A percentile compares a stretch with the other conserved stretches of the same genome.
phyloP scores from a whole-genome alignment of 768 basidiomycete genomes.

The Hypsizygus marmoreus region DNA sequence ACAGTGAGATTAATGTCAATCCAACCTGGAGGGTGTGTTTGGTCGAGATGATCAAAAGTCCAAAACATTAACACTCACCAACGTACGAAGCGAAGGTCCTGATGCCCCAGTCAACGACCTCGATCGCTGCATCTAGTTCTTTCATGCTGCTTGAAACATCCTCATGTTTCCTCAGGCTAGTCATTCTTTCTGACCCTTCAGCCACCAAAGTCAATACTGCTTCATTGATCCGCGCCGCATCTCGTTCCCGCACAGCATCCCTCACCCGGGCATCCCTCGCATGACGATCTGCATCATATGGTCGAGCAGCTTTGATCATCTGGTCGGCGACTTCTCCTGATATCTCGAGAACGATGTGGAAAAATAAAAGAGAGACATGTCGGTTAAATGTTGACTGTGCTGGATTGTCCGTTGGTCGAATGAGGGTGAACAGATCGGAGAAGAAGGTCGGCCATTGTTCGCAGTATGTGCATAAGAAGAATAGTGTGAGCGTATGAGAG shows the following conservation, averaged over 20 bases:
- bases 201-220: slow-evolving; percentile 83
- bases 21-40: slow-evolving; percentile 66
- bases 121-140: slow-evolving; percentile 60
- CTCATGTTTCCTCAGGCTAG: slow-evolving; percentile 48
- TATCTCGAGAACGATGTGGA: slow-evolving; percentile 92
- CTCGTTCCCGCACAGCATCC: slow-evolving; percentile 87
- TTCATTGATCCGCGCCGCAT: slow-evolving; percentile 84
- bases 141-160: slow-evolving; percentile 42
- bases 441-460: slow-evolving; percentile 89
- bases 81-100: slow-evolving; percentile 92
- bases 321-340: slow-evolving; percentile 98
- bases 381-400: slow-evolving; percentile 69
- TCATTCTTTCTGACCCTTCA: slow-evolving; percentile 66
- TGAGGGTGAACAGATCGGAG: slow-evolving; percentile 71
- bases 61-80: slow-evolving; percentile 55
- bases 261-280: slow-evolving; percentile 82
- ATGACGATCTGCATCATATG: slow-evolving; percentile 70
- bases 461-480: slow-evolving; percentile 87
- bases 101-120: slow-evolving; percentile 91
- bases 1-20: slow-evolving; percentile 97
- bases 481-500: slow-evolving; percentile 84
- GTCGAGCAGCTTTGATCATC: slow-evolving; percentile 84
- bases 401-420: slow-evolving; percentile 60
- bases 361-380: slow-evolving; percentile 85
- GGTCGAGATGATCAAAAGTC: background rate